These are phyloP conservation scores for Pouteria glomerata DNA, from an alignment of 148 eudicot genomes.

Conservation along the genomic window DNA sequence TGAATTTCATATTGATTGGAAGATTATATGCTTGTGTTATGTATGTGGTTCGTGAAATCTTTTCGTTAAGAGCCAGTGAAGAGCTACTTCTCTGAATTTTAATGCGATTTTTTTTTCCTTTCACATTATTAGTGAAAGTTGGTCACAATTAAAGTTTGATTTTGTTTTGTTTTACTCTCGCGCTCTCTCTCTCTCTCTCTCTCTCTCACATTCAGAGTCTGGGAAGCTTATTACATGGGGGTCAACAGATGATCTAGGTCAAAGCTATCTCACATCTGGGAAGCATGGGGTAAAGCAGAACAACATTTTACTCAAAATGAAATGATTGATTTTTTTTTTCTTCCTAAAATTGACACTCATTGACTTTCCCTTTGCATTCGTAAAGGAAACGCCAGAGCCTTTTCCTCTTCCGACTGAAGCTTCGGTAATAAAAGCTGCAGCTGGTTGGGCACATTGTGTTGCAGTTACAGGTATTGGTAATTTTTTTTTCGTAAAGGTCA, in stretches of 20 bases:
- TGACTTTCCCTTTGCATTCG: conserved; percentile 20
- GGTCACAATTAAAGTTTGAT: not conserved
- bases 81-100: not conserved
- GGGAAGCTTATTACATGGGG: conserved; percentile 99
- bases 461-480: conserved; percentile 68
- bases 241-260: conserved; percentile 96
- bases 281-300: conserved; percentile 82
- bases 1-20: no score
- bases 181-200: not conserved
- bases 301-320: not conserved
- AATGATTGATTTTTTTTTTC: not conserved
- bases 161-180: no score
- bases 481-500: not conserved
- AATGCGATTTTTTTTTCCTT: not conserved
- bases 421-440: conserved; percentile 69
- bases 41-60: not conserved
- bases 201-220: conserved; percentile 42
- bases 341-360: conserved; percentile 14
- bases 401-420: conserved; percentile 79
- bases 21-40: not conserved
- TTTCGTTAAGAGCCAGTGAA: not conserved
- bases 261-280: conserved; percentile 89
- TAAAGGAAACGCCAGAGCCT: conserved; percentile 94
- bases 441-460: conserved; percentile 99
- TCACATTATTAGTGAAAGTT: not conserved